Conservation (phyloP, 371 early-diverging fungal genomes). For the Mucor plumbeus region DNA sequence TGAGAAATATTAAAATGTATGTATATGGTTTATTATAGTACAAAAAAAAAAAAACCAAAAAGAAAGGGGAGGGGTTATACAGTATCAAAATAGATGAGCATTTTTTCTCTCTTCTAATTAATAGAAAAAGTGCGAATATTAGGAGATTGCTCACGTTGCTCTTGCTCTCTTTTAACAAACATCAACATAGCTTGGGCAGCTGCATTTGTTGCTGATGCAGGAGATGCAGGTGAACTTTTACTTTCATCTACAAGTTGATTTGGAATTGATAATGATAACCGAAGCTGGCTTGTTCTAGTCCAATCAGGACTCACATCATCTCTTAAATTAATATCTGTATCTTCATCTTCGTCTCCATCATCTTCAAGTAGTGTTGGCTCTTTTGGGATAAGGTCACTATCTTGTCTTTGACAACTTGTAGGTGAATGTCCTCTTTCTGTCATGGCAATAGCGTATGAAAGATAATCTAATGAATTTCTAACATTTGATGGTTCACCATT, state of each 20-base stretch:
- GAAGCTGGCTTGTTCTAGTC: conserved; percentile 33
- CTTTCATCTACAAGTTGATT: not conserved
- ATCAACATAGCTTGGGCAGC: conserved; percentile 48
- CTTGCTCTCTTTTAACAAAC: conserved; percentile 28
- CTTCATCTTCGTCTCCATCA: conserved; percentile 11
- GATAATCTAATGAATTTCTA: conserved; percentile 34
- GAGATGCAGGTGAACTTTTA: not conserved
- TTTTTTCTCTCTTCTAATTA: not conserved
- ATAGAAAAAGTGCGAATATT: not conserved
- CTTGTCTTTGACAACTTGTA: conserved; percentile 20
- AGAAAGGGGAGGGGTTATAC: not conserved
- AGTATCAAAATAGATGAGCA: not conserved
- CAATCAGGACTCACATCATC: conserved; percentile 45
- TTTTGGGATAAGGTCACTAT: conserved; percentile 18
- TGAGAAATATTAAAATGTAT: not conserved
- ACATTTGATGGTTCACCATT: conserved; percentile 20
- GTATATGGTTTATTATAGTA: not conserved
- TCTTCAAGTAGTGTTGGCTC: conserved; percentile 14
- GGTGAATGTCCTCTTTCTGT: conserved; percentile 25
- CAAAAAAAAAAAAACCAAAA: not conserved
- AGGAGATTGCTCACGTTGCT: not conserved
- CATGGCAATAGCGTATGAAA: conserved; percentile 51
- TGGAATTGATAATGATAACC: conserved; percentile 10
- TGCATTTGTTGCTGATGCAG: conserved; percentile 34
- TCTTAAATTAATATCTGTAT: conserved; percentile 50